Base-by-base conservation (phyloP, 1,284 basidiomycete species). In the Sanghuangporus baumii region DNA sequence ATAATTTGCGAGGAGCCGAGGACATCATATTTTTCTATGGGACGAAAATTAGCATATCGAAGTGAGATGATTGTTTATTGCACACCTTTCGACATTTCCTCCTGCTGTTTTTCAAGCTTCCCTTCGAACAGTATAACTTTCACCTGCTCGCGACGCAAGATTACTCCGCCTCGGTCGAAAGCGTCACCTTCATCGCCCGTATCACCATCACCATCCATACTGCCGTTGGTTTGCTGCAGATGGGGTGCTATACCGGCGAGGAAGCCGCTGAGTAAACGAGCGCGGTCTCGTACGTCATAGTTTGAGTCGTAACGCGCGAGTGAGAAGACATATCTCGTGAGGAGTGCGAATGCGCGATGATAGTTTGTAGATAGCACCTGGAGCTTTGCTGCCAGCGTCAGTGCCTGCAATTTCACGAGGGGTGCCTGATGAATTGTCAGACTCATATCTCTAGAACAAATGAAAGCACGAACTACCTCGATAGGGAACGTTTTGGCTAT, bases 261-360 rank as follows among this genome's bases (percentile, higher is more conserved):
- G 3, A 96, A 80, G 2, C 87, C 83, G n/a, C 79, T 75, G 14
- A 96, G 73, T 81, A 94, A 90, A 50, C 95, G 81, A 4, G 86
- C 88, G 18, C 94, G 86, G 73, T 97, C 95, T 40, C 95, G 83
- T 37, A 97, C 88, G 69, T 96, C 93, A 73, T 93, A 96, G 69
- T 90, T 85, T 12, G 76, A 69, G 72, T 98, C 96, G 73, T 95
- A 98, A 61, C 90, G 83, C 1, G 93, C 94, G n/a, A 97, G 82
- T 0, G 83, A 81, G 67, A 95, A 85, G 14, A 93, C 83, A 70
- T 97, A 92, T 61, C 80, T 81, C 59, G 80, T 79, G 57, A 97
- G 73, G 38, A 85, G 72, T 66, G 73, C 71, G 8, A 91, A 67
- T 0, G 74, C 79, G 52, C 69, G 70, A 36, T 75, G 74, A 56